Conservation (phyloP, 176 grass and related monocot genomes). For the Bromus sterilis region DNA sequence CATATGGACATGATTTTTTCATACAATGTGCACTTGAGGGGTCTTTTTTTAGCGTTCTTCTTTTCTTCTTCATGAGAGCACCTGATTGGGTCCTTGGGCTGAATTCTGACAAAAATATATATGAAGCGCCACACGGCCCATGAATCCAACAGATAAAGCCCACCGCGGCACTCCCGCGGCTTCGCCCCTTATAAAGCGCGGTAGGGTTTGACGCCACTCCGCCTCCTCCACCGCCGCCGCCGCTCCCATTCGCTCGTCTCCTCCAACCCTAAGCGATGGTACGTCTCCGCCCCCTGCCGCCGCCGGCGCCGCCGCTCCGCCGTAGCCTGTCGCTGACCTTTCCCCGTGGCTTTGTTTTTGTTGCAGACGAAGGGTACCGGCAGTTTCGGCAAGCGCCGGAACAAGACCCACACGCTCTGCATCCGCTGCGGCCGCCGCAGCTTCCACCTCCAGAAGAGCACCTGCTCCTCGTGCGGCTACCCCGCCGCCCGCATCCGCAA, state of each 20-base stretch:
- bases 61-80: no score
- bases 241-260: neutral
- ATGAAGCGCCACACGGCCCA: no score
- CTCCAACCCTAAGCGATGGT: constrained; percentile 31
- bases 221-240: neutral
- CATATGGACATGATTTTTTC: no score
- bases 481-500: constrained; percentile 93
- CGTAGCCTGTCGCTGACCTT: neutral
- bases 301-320: neutral
- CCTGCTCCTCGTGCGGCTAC: constrained; percentile 75
- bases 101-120: no score
- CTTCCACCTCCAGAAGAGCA: constrained; percentile 97
- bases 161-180: neutral
- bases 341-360: neutral
- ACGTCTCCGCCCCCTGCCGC: neutral
- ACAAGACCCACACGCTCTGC: constrained; percentile 99
- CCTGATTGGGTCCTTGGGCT: no score
- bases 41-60: no score
- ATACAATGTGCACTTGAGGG: no score
- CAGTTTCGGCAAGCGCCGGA: constrained; percentile 90
- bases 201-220: constrained; percentile 15
- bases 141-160: neutral
- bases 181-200: neutral
- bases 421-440: constrained; percentile 77
- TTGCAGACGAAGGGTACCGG: constrained; percentile 76